Evolutionary conservation across 2,329 filamentous ascomycete genomes (phyloP).

Genomic region (Trichoderma arundinaceum): DNA sequence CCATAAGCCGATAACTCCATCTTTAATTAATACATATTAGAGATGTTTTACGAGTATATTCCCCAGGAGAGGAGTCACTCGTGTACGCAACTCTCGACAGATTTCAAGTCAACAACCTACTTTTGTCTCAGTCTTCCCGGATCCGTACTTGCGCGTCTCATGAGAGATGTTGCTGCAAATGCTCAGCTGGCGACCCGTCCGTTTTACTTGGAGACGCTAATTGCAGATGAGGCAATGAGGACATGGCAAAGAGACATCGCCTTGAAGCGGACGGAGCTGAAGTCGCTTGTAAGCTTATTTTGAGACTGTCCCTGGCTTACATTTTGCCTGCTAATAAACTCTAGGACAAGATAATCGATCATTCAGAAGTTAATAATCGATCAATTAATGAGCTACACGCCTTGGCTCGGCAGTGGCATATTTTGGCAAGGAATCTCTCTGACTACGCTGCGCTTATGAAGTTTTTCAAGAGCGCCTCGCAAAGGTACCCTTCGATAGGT

Average conservation of each 20-base stretch:
- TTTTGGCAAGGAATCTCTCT: conserved; percentile 1
- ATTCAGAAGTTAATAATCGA: not conserved
- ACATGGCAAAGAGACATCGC: conserved; percentile 17
- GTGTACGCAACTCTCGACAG: not conserved
- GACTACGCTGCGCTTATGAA: not conserved
- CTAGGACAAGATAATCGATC: not conserved
- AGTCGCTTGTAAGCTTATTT: not conserved
- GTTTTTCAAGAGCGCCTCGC: not conserved
- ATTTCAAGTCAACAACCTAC: not conserved
- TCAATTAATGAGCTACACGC: not conserved
- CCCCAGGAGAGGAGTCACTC: conserved; percentile 4
- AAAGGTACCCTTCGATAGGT: not conserved
- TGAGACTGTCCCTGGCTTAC: rapidly evolving
- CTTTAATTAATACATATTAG: not conserved
- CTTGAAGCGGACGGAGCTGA: conserved; percentile 1
- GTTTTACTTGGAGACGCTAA: conserved; percentile 8
- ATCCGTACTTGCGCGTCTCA: not conserved
- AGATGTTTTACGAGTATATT: conserved; percentile 4
- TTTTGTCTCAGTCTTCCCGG: not conserved
- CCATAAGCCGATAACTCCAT: not conserved
- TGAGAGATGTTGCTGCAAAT: not conserved
- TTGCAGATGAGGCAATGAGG: conserved; percentile 9
- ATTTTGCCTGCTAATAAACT: not conserved
- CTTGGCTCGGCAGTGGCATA: conserved; percentile 8
- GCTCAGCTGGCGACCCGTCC: not conserved